These are phyloP conservation scores for Hypomontagnella submonticulosa DNA, from an alignment of 495 filamentous ascomycete genomes.

Conservation along the genomic window DNA sequence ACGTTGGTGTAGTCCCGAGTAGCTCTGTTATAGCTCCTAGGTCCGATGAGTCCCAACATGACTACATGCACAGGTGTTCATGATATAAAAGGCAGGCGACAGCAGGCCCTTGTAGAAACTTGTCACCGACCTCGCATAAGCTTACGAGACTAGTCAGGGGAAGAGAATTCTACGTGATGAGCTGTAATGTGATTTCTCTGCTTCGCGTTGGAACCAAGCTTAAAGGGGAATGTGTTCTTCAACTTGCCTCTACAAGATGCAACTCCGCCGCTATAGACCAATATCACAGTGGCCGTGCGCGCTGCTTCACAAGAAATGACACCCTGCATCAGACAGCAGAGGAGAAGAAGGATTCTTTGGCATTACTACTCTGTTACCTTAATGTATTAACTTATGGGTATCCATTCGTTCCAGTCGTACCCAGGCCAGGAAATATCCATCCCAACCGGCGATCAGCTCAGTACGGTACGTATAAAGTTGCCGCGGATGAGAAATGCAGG, in stretches of 20 bases:
- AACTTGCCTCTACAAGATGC: constrained; percentile 38
- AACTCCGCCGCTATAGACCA: constrained; percentile 24
- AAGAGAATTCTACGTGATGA: constrained; percentile 15
- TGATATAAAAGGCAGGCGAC: constrained; percentile 24
- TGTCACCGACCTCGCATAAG: constrained; percentile 16
- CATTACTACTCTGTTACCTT: constrained; percentile 33
- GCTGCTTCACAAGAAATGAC: constrained; percentile 36
- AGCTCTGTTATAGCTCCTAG: neutral
- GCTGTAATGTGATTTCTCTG: constrained; percentile 23
- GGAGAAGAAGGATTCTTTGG: constrained; percentile 17
- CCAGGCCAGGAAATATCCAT: constrained; percentile 28
- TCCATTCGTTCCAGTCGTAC: constrained; percentile 24
- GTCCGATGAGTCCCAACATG: constrained; percentile 8
- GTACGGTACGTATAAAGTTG: constrained; percentile 17
- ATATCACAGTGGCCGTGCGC: constrained; percentile 28
- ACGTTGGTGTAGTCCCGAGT: constrained; percentile 8
- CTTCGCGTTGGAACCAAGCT: constrained; percentile 25
- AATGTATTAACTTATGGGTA: constrained; percentile 10
- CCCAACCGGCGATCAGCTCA: constrained; percentile 15
- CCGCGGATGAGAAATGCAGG: constrained; percentile 10
- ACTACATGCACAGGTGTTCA: neutral
- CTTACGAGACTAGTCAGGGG: constrained; percentile 5
- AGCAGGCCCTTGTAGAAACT: constrained; percentile 12
- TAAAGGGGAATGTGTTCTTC: constrained; percentile 43
- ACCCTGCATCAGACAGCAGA: constrained; percentile 21